These are phyloP conservation scores for Hsuehochloa calcarea DNA, from an alignment of 176 grass and related monocot species.

Conservation along the genomic window DNA sequence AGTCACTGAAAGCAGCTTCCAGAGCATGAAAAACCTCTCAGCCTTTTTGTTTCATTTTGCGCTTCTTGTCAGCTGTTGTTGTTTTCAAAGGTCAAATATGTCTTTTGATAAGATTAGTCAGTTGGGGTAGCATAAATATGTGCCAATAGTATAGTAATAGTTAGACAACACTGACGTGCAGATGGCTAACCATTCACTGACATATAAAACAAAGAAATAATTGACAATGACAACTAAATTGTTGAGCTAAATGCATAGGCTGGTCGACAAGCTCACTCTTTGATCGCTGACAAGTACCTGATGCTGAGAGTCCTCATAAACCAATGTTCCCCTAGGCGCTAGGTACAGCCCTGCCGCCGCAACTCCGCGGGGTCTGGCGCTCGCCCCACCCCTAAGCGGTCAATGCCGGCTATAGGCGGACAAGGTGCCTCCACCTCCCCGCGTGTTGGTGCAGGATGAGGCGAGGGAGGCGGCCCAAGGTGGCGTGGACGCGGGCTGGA, in stretches of 20 bases:
- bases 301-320: conserved; percentile 24
- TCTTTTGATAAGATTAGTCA: neutral
- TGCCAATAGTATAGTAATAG: neutral
- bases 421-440: no score
- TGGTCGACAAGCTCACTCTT: neutral
- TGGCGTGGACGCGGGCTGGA: no score
- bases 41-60: neutral
- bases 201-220: neutral
- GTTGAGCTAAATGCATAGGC: neutral
- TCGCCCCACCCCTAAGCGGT: no score
- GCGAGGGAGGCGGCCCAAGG: no score
- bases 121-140: neutral
- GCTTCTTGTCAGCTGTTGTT: neutral
- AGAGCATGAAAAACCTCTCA: conserved; percentile 1
- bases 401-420: no score
- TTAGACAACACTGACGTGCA: neutral
- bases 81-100: conserved; percentile 1
- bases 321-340: no score
- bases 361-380: no score
- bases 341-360: no score
- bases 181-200: neutral
- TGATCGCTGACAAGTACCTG: conserved; percentile 37
- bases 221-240: neutral
- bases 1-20: conserved; percentile 1
- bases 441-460: no score